Base-by-base conservation (phyloP, 495 filamentous ascomycete genomes). In the Rusavskia elegans region DNA sequence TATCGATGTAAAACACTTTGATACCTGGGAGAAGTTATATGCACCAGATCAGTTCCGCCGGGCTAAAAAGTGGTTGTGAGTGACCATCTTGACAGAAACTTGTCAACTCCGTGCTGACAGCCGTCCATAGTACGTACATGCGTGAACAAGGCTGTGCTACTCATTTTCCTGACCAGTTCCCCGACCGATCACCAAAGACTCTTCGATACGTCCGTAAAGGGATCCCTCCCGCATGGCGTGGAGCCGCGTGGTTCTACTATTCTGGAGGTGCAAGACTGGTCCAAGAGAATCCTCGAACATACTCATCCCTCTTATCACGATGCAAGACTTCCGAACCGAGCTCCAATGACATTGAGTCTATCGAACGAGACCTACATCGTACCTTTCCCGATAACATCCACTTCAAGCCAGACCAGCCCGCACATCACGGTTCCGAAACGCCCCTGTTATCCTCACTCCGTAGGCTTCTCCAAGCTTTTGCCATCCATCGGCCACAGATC, bases 231-330 rank as follows among this genome's bases (percentile, higher is more conserved):
- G 87, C 94, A 53, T 89, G 86, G 78, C 77, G 92, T 59, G 92
- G 92, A 11, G 82, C 84, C 5, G 90, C 92, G 30, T 98, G 92
- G 92, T 98, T 95, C 60, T 97, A 82, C 66, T 98, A 96, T 64
- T 89, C 88, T n/a, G 88, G 87, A 13, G 92, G 92, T 6, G 85
- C 85, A 27, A 76, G 80, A 39, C 79, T 82, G 56, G 60, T 96
- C 51, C 76, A 77, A 51, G 81, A 85, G 51, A 74, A 94, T 60
- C 68, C 72, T 10, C 85, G 85, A 3, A 64, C 87, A 11, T 98
- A 95, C 57, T 73, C 80, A 38, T 67, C 78, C 40, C 70, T 95
- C 30, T 66, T 93, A 13, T 64, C 71, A 54, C 72, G 73, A 45
- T 79, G 82, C 36, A 78, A 82, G 51, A 71, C 76, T 39, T 78